phyloP scores from a whole-genome alignment of 116 monocot genomes.

The Phalaenopsis hybrid region DNA sequence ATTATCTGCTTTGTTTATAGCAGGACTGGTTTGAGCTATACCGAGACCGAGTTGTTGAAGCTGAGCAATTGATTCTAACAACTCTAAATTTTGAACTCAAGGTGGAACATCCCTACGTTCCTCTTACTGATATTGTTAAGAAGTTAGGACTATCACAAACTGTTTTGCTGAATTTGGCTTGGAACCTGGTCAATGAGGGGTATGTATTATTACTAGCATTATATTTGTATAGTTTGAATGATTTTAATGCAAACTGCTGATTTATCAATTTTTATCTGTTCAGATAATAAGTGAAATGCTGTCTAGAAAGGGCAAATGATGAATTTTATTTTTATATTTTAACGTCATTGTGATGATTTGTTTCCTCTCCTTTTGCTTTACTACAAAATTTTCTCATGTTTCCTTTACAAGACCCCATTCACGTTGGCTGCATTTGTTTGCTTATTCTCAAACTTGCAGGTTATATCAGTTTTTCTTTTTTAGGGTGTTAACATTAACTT shows the following conservation, averaged over 20 bases:
- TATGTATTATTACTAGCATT: slow-evolving; percentile 28
- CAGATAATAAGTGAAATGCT: neutral
- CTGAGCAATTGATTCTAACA: slow-evolving; percentile 71
- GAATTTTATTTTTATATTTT: neutral
- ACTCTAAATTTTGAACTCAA: slow-evolving; percentile 87
- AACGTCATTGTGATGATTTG: neutral
- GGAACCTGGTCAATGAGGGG: slow-evolving; percentile 81
- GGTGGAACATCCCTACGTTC: slow-evolving; percentile 75
- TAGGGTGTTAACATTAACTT: neutral
- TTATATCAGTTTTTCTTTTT: neutral
- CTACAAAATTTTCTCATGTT: neutral
- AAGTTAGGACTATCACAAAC: slow-evolving; percentile 77
- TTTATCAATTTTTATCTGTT: neutral
- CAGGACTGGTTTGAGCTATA: slow-evolving; percentile 80
- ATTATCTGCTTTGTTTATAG: slow-evolving; percentile 16
- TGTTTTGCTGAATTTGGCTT: slow-evolving; percentile 57
- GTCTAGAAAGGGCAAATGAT: neutral
- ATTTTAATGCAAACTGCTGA: neutral
- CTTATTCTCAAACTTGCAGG: neutral
- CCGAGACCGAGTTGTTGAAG: slow-evolving; percentile 53
- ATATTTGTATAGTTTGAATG: neutral
- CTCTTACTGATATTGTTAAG: slow-evolving; percentile 54
- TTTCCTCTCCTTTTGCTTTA: neutral
- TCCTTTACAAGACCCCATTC: neutral
- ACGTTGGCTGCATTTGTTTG: neutral